Conservation (phyloP, 2,329 filamentous ascomycete genomes). For the Trichoderma sp. region DNA sequence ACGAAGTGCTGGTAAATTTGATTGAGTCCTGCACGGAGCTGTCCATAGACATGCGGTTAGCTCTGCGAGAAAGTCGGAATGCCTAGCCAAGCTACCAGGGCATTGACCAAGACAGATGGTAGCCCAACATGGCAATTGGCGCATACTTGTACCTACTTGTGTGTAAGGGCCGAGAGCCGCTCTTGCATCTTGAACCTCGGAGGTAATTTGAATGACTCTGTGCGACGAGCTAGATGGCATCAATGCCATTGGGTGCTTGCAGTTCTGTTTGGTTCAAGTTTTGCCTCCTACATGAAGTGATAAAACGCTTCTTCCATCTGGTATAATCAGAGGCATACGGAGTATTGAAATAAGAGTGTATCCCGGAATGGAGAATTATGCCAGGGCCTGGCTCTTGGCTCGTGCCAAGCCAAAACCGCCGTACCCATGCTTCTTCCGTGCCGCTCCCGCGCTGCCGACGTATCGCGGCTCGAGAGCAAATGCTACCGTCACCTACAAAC, state of each 20-base stretch:
- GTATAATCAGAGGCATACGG: slow-evolving; percentile 2
- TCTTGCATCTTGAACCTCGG: neutral
- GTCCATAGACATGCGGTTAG: neutral
- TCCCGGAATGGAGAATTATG: slow-evolving; percentile 26
- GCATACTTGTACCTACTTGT: neutral
- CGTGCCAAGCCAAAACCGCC: slow-evolving; percentile 11
- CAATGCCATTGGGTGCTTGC: neutral
- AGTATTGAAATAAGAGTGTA: slow-evolving; percentile 24
- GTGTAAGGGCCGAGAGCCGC: slow-evolving; percentile 5
- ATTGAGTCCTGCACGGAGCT: neutral
- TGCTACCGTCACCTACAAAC: neutral
- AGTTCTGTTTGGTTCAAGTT: neutral
- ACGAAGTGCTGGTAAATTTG: neutral
- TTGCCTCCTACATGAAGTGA: neutral
- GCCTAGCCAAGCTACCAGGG: neutral
- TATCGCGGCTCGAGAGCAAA: neutral
- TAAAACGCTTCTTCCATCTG: neutral
- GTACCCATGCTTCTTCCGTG: slow-evolving; percentile 23
- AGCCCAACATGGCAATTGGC: neutral
- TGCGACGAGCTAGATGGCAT: neutral
- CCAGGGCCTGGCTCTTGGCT: slow-evolving; percentile 22
- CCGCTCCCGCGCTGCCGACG: slow-evolving; percentile 26
- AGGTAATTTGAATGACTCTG: neutral
- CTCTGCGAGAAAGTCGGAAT: slow-evolving; percentile 1
- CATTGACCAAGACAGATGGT: neutral